phyloP scores from a whole-genome alignment of 768 basidiomycete genomes.

The Leucosporidium scottii region DNA sequence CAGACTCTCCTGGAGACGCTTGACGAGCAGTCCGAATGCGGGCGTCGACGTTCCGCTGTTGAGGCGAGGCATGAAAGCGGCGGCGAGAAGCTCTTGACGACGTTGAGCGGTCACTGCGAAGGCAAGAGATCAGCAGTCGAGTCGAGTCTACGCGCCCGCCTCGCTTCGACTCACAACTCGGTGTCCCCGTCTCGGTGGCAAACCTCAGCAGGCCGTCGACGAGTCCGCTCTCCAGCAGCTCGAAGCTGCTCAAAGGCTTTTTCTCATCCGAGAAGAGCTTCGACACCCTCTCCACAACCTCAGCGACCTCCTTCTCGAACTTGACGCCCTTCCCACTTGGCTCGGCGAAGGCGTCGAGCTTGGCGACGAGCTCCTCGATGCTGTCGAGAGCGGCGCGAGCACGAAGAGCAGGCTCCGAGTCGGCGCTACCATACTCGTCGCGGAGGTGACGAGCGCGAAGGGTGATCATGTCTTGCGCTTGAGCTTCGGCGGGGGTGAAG shows the following conservation, averaged over 20 bases:
- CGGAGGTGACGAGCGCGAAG: conserved; percentile 82
- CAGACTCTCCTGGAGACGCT: conserved; percentile 90
- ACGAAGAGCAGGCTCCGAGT: conserved; percentile 32
- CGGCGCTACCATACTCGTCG: conserved; percentile 59
- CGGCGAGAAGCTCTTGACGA: conserved; percentile 71
- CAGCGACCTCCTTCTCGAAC: conserved; percentile 58
- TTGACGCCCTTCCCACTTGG: conserved; percentile 32
- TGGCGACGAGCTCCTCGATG: conserved; percentile 58
- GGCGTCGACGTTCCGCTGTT: conserved; percentile 51
- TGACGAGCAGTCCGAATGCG: conserved; percentile 70
- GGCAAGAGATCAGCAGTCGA: too few relatives aligned
- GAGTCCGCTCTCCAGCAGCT: conserved; percentile 85
- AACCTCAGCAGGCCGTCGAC: conserved; percentile 79
- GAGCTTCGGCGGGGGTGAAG: conserved; percentile 49
- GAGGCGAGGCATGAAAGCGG: conserved; percentile 61
- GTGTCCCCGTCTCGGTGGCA: conserved; percentile 50
- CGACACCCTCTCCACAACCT: conserved; percentile 66
- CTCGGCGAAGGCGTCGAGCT: conserved; percentile 47
- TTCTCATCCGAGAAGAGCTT: conserved; percentile 60
- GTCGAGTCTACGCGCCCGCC: too few relatives aligned
- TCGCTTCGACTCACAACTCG: conserved; percentile 20
- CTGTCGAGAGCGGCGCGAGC: conserved; percentile 52
- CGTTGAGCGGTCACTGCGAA: conserved; percentile 54
- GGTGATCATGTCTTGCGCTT: conserved; percentile 73
- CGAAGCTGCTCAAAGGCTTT: conserved; percentile 82